Base-by-base conservation (phyloP, 2,329 filamentous ascomycete species). In the Byssoonygena ceratinophila region DNA sequence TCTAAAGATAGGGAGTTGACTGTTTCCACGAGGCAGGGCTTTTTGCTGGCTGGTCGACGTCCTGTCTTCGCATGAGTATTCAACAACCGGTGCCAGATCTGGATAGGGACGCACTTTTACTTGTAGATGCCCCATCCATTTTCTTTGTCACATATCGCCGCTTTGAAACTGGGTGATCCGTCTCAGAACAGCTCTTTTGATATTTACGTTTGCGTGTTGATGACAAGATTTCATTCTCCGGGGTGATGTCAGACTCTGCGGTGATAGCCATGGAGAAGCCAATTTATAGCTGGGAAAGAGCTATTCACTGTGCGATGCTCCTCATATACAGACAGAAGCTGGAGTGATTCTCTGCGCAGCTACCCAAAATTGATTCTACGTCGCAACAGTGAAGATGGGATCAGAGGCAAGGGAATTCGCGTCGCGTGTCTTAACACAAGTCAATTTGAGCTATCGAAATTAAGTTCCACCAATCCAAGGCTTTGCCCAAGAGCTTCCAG, bases 1-100 rank as follows among this genome's bases (percentile, higher is more conserved):
- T 60, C 45, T 12, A 68, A 59, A 16, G 64, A 54, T 25, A 75
- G 60, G 18, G 64, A 57, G 57, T 75, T 76, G 54, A 70, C 67
- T 34, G 61, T 63, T 54, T 74, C 70, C 31, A 75, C 66, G 49
- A 74, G 48, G 18, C 50, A 23, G 16, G 34, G 32, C 23, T n/a
- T n/a, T n/a, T 46, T 40, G 16, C 20, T 46, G 1, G 27, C 3
- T n/a, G n/a, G 18, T n/a, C 34, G 50, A 46, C 16, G 34, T 20
- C 16, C 49, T 51, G 16, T 11, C 3, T 34, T 27, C 27, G 18
- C 32, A 18, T 45, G 4, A 45, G 34, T 36, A 37, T 46, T 6
- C n/a, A 39, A 25, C 11, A 23, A 23, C 7, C 11, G 22, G 3
- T 29, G 14, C 5, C 20, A n/a, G 11, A 25, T 1, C n/a, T 34